Evolutionary conservation across 2,329 filamentous ascomycete species (phyloP), one percentile per base, ranked within the genome.

Genomic region (Chaetoscypha palmicola): DNA sequence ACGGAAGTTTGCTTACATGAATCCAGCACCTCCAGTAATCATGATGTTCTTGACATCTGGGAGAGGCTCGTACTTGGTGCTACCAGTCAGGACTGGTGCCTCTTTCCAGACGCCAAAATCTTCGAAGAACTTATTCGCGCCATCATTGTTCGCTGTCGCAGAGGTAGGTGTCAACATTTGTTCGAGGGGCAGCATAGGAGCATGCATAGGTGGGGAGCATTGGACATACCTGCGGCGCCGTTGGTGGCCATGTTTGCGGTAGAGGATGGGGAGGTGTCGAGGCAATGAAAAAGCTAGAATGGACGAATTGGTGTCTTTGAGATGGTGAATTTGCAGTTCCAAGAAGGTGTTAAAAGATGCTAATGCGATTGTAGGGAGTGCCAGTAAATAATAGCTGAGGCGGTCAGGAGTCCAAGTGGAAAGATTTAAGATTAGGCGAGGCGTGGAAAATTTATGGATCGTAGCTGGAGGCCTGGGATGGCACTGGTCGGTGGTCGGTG

Each of bases 21-120:
- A 92, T 55, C 86, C 86, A 50, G 85, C 86, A 42, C 86, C 86
- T 38, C 86, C 86, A 16, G 86, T 91, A 51, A 92, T 76, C 74
- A 91, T 81, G 56, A 91, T 89, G 59, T 88, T 90, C 64, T 77
- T 83, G 43, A 86, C 79, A 63, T 83, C 79, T 19, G 73, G 68
- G 4, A 81, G 68, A 33, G 83, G 79, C 58, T 81, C 76, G 54
- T 84, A 90, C 52, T 76, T 79, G 48, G 83, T 86, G 53, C 72
- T 79, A 26, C 85, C 85, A 9, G 63, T 80, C 43, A 89, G 69
- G 21, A 87, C 62, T 14, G 85, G 84, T 2, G 85, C 83, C 38
- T 81, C 73, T 57, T 79, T 79, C 82, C 83, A 89, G 48, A 86
- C 64, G 28, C 80, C 79, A 50, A 73, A 71, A 56, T 82, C 77